Evolutionary conservation across 176 grass and related monocot genomes (phyloP).

Genomic region (Carex scoparia): DNA sequence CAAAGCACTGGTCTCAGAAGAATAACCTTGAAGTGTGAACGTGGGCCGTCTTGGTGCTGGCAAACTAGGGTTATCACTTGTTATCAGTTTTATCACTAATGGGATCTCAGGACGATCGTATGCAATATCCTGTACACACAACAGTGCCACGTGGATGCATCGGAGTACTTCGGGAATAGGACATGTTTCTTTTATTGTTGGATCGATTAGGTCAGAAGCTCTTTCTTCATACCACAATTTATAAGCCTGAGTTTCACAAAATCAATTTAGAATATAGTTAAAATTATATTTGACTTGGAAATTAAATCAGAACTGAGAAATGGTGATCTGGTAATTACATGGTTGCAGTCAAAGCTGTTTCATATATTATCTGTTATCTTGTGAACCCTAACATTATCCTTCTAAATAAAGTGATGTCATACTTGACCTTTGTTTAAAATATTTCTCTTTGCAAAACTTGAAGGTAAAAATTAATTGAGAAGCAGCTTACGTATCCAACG

Average conservation of each 20-base stretch:
- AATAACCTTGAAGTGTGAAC: conserved; percentile 15
- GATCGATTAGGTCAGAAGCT: conserved; percentile 26
- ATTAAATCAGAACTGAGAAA: not conserved
- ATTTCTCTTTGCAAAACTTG: not conserved
- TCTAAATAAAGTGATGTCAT: not conserved
- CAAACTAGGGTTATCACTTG: conserved; percentile 34
- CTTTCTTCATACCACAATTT: conserved; percentile 50
- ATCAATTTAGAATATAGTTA: not conserved
- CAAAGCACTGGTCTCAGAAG: conserved; percentile 8
- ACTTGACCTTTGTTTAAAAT: not conserved
- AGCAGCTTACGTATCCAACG: conserved; percentile 45
- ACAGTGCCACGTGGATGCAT: conserved; percentile 57
- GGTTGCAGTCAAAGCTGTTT: not conserved
- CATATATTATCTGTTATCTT: not conserved
- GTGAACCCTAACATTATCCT: not conserved
- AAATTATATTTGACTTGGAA: not conserved
- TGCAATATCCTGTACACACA: conserved; percentile 55
- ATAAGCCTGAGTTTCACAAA: conserved; percentile 37
- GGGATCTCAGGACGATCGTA: conserved; percentile 43
- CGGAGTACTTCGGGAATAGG: conserved; percentile 27
- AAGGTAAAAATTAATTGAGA: not conserved
- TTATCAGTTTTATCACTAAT: conserved; percentile 40
- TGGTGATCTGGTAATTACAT: not conserved
- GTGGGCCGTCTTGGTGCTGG: conserved; percentile 29
- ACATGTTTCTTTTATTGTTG: conserved; percentile 19